Conservation (phyloP, 495 filamentous ascomycete genomes). For the Amphirosellinia nigrospora region DNA sequence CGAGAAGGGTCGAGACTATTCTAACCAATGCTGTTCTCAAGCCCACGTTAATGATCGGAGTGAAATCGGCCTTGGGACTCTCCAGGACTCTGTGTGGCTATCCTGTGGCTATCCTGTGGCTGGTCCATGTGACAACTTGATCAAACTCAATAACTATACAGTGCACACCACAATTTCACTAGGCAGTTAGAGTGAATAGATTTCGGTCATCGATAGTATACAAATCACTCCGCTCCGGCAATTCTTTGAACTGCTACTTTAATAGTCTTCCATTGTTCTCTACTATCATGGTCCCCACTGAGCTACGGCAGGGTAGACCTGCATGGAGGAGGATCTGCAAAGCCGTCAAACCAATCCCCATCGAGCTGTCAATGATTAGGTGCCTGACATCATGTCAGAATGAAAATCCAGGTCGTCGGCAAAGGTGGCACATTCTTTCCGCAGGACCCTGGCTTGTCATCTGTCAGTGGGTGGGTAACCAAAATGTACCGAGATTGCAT, state of each 20-base stretch:
- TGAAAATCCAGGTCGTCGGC: not conserved
- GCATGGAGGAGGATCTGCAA: constrained; percentile 6
- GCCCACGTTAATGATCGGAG: too few relatives aligned
- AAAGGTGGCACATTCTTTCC: not conserved
- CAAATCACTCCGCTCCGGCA: not conserved
- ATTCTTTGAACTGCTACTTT: not conserved
- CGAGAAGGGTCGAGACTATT: too few relatives aligned
- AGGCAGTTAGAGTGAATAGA: not conserved
- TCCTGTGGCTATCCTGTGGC: too few relatives aligned
- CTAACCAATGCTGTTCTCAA: too few relatives aligned
- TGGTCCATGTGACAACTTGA: too few relatives aligned
- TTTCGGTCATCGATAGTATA: not conserved
- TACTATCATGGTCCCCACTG: not conserved
- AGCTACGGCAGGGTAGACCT: constrained; percentile 8
- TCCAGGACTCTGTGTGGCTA: too few relatives aligned
- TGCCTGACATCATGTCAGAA: constrained; percentile 15
- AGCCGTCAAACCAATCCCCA: constrained; percentile 4
- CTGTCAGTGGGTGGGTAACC: constrained; percentile 6
- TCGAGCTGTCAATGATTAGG: not conserved
- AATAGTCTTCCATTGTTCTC: not conserved
- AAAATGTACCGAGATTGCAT: constrained; percentile 17
- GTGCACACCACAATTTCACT: too few relatives aligned
- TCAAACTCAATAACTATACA: too few relatives aligned
- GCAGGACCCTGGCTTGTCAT: constrained; percentile 5
- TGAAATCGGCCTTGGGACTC: too few relatives aligned